Percentiles rank a stretch among this genome's conserved stretches.
Conservation (phyloP, 306 rosid species). For the Cucumis melo region DNA sequence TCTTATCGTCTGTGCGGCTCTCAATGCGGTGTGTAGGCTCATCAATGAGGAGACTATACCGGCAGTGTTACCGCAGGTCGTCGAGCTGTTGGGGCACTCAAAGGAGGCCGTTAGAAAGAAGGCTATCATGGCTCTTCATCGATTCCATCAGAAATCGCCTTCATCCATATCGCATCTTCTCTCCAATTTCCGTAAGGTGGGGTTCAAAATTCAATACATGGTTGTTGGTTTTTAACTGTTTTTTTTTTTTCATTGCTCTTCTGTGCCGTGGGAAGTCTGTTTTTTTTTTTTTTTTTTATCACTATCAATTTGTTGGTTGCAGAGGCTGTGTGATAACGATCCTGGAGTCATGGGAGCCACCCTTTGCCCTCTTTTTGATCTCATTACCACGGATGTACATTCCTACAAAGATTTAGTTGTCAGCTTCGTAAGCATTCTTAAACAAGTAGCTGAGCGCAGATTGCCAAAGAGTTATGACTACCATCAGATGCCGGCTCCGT, state of each 20-base stretch:
- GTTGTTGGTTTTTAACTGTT: neutral
- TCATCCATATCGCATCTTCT: conserved; percentile 65
- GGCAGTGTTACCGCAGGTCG: conserved; percentile 78
- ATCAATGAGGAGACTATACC: conserved; percentile 92
- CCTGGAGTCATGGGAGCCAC: conserved; percentile 98
- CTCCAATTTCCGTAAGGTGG: conserved; percentile 51
- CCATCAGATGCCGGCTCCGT: conserved; percentile 88
- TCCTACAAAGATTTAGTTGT: conserved; percentile 71
- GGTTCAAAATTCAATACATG: neutral
- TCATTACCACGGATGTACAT: conserved; percentile 34
- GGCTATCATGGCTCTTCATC: conserved; percentile 88
- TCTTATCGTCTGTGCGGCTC: conserved; percentile 76
- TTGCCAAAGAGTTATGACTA: conserved; percentile 84
- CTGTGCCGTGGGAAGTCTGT: neutral
- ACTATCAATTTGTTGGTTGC: neutral
- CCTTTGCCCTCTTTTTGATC: conserved; percentile 66
- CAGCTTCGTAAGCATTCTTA: conserved; percentile 79
- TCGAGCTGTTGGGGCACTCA: conserved; percentile 56
- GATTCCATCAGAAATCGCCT: conserved; percentile 65
- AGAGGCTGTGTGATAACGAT: conserved; percentile 68
- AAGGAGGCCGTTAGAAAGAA: conserved; percentile 83
- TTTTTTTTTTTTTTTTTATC: neutral
- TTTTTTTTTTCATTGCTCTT: neutral
- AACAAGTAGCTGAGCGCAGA: conserved; percentile 75
- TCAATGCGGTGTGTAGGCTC: conserved; percentile 66